Base-by-base conservation (phyloP, 768 basidiomycete species). In the Rhodotorula diobovata region DNA sequence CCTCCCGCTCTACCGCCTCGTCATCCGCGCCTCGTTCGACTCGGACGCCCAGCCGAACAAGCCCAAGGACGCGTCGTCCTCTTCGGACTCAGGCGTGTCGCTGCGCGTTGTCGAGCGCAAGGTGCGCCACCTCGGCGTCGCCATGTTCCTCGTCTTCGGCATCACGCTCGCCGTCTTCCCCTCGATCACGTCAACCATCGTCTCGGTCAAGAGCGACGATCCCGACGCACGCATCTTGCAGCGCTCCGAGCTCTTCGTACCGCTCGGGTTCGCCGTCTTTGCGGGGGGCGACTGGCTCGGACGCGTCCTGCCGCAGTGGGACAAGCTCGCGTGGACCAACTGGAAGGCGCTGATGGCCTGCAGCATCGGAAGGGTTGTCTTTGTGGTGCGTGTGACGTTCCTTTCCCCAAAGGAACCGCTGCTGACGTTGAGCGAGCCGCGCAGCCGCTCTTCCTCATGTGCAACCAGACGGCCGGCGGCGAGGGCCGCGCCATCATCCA, bases 71-170 rank as follows among this genome's bases (percentile, higher is more conserved):
- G 25, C 54, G 0, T 55, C 58, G 45, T 60, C 71, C 23, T 0
- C 66, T n/a, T n/a, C 3, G 14, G 14, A 43, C 0, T 53, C 41
- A 18, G 18, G 28, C 25, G 50, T 39, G 23, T 46, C 39, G 41
- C 55, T 74, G 11, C 57, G 59, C 23, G 39, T 11, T 8, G 75
- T 76, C 60, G 72, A 78, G 48, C 71, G 71, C 57, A 78, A 78
- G 63, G 61, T 80, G 68, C 74, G 80, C 71, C 71, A 77, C 71
- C 74, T 77, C 20, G 81, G 78, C 70, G 73, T 79, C 57, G 77
- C 80, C 39, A 79, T 77, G 76, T 79, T 80, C 45, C 65, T 74
- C 66, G 74, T 78, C 63, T 82, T 80, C 66, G 79, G 76, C 30
- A 76, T 80, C 53, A 79, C 68, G 10, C 74, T 81, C 1, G 73